Evolutionary conservation across 768 basidiomycete species (phyloP), one percentile per base, ranked within the genome.

Genomic region (Mycena sanguinolenta): DNA sequence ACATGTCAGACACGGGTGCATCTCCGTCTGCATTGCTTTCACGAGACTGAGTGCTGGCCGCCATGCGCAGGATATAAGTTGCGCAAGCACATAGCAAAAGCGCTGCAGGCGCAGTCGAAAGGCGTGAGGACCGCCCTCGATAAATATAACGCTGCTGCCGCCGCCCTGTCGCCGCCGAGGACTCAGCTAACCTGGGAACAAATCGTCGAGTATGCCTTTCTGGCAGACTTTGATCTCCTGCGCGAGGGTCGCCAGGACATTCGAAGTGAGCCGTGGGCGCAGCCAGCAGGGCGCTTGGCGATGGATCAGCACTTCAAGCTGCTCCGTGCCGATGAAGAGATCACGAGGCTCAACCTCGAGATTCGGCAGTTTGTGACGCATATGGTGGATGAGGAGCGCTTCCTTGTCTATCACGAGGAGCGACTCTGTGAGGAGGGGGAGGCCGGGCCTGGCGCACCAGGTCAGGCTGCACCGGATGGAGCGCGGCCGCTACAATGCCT

Each of bases 1-100:
- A 76, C 36, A 44, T 67, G 36, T 58, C 69, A 6, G 57, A 63
- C 8, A 76, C 74, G 58, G 74, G 74, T 76, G n/a, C 27, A 21
- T 57, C 8, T 16, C 16, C n/a, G n/a, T n/a, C n/a, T n/a, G n/a
- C n/a, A n/a, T n/a, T n/a, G n/a, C n/a, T n/a, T n/a, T n/a, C n/a
- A n/a, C n/a, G n/a, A n/a, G n/a, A n/a, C n/a, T n/a, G n/a, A n/a
- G n/a, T n/a, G n/a, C n/a, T n/a, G n/a, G n/a, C n/a, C n/a, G n/a
- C n/a, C n/a, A n/a, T n/a, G n/a, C 23, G 10, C 0, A 49, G 46
- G 46, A 7, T 49, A 49, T n/a, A 49, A 49, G 46, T n/a, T 49
- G 1, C 46, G 46, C 7, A 49, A 49, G 46, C 46, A 49, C 23
- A 49, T 49, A 6, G 46, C 46, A 21, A 49, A 49, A 23, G 46